Evolutionary conservation across 2,329 filamentous ascomycete genomes (phyloP), one percentile per base, ranked within the genome.

Genomic region (Endothia cerciana): DNA sequence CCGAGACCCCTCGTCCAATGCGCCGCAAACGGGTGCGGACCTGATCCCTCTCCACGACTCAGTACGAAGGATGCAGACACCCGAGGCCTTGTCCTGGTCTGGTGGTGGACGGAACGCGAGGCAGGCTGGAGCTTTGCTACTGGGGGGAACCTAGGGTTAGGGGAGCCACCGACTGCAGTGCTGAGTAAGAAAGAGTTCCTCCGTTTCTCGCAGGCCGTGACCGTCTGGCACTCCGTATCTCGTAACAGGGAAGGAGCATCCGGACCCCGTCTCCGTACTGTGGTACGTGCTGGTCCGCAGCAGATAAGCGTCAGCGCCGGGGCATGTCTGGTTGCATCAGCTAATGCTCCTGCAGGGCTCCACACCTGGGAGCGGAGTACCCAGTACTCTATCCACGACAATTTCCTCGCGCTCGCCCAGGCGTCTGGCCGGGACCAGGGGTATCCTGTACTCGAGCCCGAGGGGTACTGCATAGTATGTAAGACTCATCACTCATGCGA

Each of bases 341-440:
- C 55, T 41, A 58, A 41, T 41, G 22, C 55, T 58, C 55, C 55
- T 58, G 55, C 55, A 58, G 55, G 55, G 41, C 55, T 22, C 33
- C 53, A 56, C 33, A 28, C 53, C 53, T 33, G 30, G 19, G n/a
- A 19, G n/a, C 22, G 33, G 38, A 58, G 55, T 58, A 36, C 55
- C n/a, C 55, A n/a, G 55, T 58, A 58, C 55, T 41, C 36, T 1
- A 41, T 10, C n/a, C n/a, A 22, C 15, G 55, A n/a, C 36, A 13
- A 30, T 22, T 15, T 36, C 11, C 19, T 4, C 7, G 30, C 30
- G 30, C 17, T 13, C 6, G 4, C 19, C 7, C 15, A 17, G 30
- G 53, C 55, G 38, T 15, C n/a, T 41, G 53, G 11, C 19, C 25
- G 36, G 17, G 30, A 41, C n/a, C 55, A 10, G 36, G 55, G 33